Evolutionary conservation across 1,284 basidiomycete species (phyloP).

Genomic region (Leccinum variabile): DNA sequence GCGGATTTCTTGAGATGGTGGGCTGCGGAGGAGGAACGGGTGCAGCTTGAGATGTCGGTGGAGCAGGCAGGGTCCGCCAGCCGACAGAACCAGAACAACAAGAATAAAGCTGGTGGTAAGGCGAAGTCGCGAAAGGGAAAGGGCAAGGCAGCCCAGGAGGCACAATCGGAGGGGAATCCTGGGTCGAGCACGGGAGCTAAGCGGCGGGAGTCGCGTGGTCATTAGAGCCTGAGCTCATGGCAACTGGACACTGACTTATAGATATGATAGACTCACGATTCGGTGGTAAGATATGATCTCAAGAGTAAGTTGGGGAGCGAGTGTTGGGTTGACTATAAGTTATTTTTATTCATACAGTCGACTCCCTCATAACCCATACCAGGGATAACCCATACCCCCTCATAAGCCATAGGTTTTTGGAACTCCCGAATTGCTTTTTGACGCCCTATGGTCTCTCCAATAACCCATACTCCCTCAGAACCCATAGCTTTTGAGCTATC

Average conservation of each 20-base stretch:
- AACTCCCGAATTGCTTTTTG: too few relatives aligned
- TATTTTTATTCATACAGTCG: neutral
- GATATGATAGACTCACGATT: neutral
- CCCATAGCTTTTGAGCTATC: too few relatives aligned
- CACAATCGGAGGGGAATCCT: neutral
- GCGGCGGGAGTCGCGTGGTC: slow-evolving; percentile 7
- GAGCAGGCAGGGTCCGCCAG: neutral
- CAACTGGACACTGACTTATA: neutral
- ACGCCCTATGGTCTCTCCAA: too few relatives aligned
- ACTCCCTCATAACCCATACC: too few relatives aligned
- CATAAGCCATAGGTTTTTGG: too few relatives aligned
- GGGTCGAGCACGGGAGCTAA: neutral
- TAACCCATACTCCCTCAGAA: too few relatives aligned
- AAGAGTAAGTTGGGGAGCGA: neutral
- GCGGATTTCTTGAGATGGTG: slow-evolving; percentile 85
- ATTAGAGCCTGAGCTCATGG: neutral
- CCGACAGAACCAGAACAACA: slow-evolving; percentile 2
- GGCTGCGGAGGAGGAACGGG: slow-evolving; percentile 75
- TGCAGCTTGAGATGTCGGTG: slow-evolving; percentile 30
- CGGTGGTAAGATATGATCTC: neutral
- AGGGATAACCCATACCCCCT: too few relatives aligned
- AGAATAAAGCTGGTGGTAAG: slow-evolving; percentile 2
- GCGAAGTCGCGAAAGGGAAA: slow-evolving; percentile 11
- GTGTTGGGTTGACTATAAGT: neutral
- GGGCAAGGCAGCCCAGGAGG: slow-evolving; percentile 8